Base-by-base conservation (phyloP, 345 rosid species). In the Eucalyptus pauciflora region DNA sequence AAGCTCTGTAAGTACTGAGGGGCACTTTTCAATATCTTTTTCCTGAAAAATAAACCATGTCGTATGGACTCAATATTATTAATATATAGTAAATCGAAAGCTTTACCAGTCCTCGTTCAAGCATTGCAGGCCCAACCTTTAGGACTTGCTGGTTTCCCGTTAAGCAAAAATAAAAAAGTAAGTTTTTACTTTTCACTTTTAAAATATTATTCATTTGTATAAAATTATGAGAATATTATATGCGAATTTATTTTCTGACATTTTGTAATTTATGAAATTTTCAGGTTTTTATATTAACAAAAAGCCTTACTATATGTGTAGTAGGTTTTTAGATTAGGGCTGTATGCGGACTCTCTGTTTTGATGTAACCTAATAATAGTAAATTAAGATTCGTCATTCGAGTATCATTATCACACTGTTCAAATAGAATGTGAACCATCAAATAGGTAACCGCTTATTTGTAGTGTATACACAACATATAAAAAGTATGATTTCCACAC, bases 1-100 rank as follows among this genome's bases (percentile, higher is more conserved):
- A 1, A 60, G 15, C 67, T 11, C 2, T 5, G 13, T 10, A 25
- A 60, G 67, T 60, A 27, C 7, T 25, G 0, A 60, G 67, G 3
- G 14, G 7, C 67, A 27, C n/a, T 27, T 60, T 60, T 25, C 0
- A 27, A 3, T 60, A 25, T 25, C 15, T 60, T 25, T 60, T 5
- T 25, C 31, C n/a, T 12, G 0, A 60, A 25, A 25, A 60, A 60
- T 60, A 60, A 60, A 60, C 31, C 37, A 37, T 37, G 37, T 5
- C 15, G 1, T 58, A 2, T 58, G 67, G 67, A 60, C 31, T 15
- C n/a, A 11, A 25, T 5, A 11, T 25, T 58, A 25, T 11, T 58
- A 58, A 58, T 25, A 25, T 25, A 58, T 5, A 58, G 67, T 58
- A 58, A 58, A 58, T 58, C 4, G 62, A 56, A 56, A 56, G 62